These are phyloP conservation scores for Hymenochaete sp. DNA, from an alignment of 1,284 basidiomycete species.

Conservation along the genomic window DNA sequence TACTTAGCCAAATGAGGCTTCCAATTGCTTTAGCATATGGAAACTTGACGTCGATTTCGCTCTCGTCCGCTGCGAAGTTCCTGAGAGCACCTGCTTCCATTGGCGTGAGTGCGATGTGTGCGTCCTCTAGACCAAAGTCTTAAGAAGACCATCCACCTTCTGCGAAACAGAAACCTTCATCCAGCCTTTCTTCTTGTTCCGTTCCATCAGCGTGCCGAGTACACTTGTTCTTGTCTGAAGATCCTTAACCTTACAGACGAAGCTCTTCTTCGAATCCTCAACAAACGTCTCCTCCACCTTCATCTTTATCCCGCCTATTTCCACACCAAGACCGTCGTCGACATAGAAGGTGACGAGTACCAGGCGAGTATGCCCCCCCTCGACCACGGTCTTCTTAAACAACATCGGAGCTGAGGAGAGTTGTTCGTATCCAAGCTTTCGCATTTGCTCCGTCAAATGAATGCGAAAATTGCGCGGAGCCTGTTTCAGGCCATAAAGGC, in stretches of 20 bases:
- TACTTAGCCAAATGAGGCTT: slow-evolving; percentile 26
- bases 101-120: slow-evolving; percentile 13
- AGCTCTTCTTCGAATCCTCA: no score
- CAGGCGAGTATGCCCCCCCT: no score
- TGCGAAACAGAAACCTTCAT: slow-evolving; percentile 10
- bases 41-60: slow-evolving; percentile 5
- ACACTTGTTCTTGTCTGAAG: slow-evolving; percentile 15
- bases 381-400: no score
- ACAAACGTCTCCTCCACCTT: no score
- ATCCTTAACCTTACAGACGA: no score
- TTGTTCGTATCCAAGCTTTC: slow-evolving; percentile 17
- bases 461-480: slow-evolving; percentile 25
- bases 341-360: slow-evolving; percentile 28
- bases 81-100: slow-evolving; percentile 18
- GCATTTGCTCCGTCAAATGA: slow-evolving; percentile 18
- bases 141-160: slow-evolving; percentile 15
- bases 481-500: slow-evolving; percentile 27
- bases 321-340: slow-evolving; percentile 25
- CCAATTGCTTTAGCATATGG: slow-evolving; percentile 25
- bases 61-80: not conserved
- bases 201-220: slow-evolving; percentile 15
- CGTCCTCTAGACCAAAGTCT: slow-evolving; percentile 2
- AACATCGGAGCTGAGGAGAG: slow-evolving; percentile 21
- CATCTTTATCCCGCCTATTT: no score
- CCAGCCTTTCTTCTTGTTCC: not conserved